Base-by-base conservation (phyloP, 108 stramenopile genomes). In the Cyclotella sp. region DNA sequence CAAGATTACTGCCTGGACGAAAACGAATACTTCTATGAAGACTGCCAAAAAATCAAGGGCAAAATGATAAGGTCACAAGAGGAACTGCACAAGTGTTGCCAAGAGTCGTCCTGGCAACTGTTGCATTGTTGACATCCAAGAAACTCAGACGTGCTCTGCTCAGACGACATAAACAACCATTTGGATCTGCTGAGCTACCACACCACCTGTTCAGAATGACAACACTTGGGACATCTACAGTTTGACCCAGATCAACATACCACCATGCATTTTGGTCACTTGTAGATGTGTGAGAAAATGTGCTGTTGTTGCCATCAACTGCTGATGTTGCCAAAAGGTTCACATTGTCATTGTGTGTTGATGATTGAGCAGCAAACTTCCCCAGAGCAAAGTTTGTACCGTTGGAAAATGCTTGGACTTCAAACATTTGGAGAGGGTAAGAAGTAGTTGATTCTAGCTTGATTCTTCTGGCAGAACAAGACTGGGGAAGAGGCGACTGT, bases 361-460 rank as follows among this genome's bases (percentile, higher is more conserved):
- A 9, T 3, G 60, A 62, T 30, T 62, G 60, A 30, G 1, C 39
- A n/a, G 60, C 18, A 9, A 15, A 0, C 14, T 26, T 26, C 9
- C 34, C 14, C 0, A 26, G 60, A 18, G 60, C 60, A 6, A 62
- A 1, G 19, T 62, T 62, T 11, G 60, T 39, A 40, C 39, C 60
- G 30, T 5, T 39, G 10, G 60, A 62, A 34, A 62, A 39, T 27
- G 34, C 60, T 18, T 40, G 60, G 4, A 62, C 29, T 40, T 62
- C 60, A 62, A 40, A 62, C 34, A 62, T 62, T 18, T 40, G 29
- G 34, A 62, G 34, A 19, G 60, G 60, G 13, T 34, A 14, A 9
- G 39, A 12, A 39, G 7, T 3, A 0, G 60, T 62, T 19, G 60
- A 39, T 18, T 62, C 18, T 1, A 62, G 28, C 60, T 40, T 62